A percentile compares a stretch with the other conserved stretches of the same genome.
phyloP scores from a whole-genome alignment of 2,329 filamentous ascomycete species.

The Cercospora zeina region DNA sequence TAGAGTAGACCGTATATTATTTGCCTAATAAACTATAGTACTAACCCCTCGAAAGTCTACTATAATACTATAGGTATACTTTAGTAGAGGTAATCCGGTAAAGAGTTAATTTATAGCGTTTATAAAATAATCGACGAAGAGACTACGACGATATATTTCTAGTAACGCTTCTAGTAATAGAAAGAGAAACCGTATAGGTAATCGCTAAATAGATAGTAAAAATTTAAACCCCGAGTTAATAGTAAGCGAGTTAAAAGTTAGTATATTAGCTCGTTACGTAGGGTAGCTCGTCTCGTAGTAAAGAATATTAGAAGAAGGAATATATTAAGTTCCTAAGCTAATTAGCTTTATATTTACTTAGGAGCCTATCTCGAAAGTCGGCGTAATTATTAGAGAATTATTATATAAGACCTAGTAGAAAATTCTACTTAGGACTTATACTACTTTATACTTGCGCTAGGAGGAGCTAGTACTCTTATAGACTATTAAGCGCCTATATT shows the following conservation, averaged over 20 bases:
- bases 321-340: too few species aligned
- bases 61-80: neutral
- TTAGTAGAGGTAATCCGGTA: neutral
- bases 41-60: neutral
- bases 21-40: conserved; percentile 12
- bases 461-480: too few species aligned
- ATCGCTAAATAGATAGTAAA: neutral
- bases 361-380: too few species aligned
- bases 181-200: neutral
- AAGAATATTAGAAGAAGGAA: too few species aligned
- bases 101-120: conserved; percentile 8
- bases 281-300: conserved; percentile 7
- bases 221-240: neutral
- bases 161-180: conserved; percentile 6
- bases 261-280: conserved; percentile 7
- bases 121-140: neutral
- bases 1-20: conserved; percentile 3
- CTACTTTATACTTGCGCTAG: too few species aligned
- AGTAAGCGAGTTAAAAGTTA: neutral
- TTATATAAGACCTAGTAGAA: too few species aligned
- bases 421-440: too few species aligned
- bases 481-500: too few species aligned
- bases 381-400: too few species aligned
- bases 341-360: too few species aligned
- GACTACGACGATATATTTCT: conserved; percentile 7